phyloP scores from a whole-genome alignment of 1,284 basidiomycete genomes.

The Ustilago loliicola region DNA sequence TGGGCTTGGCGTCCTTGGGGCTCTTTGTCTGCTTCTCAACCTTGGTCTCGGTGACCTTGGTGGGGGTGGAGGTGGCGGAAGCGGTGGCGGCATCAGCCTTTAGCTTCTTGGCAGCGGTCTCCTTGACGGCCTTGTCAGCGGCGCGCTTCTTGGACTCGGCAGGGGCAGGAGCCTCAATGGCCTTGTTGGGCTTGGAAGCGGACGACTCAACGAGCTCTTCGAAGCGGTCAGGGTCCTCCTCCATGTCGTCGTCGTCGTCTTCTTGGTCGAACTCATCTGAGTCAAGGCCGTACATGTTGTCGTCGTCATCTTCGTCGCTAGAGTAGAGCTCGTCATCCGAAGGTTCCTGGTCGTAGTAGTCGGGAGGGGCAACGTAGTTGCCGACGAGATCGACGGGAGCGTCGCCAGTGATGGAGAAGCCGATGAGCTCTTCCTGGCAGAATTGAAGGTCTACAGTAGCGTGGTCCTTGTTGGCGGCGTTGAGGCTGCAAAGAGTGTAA shows the following conservation, averaged over 20 bases:
- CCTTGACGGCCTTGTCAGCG: constrained; percentile 72
- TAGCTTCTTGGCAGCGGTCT: constrained; percentile 76
- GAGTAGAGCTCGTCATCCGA: constrained; percentile 60
- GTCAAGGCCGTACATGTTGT: constrained; percentile 71
- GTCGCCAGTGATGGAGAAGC: constrained; percentile 84
- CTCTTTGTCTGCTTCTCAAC: constrained; percentile 62
- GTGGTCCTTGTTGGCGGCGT: constrained; percentile 79
- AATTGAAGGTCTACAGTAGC: constrained; percentile 76
- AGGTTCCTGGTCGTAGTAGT: constrained; percentile 73
- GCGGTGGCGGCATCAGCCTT: constrained; percentile 72
- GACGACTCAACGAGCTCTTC: constrained; percentile 49
- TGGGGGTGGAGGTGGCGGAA: constrained; percentile 60
- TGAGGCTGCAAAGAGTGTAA: constrained; percentile 73
- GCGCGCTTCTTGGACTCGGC: constrained; percentile 76
- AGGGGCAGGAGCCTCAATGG: constrained; percentile 50
- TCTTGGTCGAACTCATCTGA: constrained; percentile 64
- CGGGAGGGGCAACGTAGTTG: constrained; percentile 81
- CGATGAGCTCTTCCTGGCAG: constrained; percentile 76
- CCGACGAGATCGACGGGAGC: constrained; percentile 89
- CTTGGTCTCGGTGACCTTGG: constrained; percentile 72
- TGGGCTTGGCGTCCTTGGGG: constrained; percentile 47
- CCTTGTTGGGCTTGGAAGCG: constrained; percentile 39
- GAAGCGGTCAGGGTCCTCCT: constrained; percentile 56
- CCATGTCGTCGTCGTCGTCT: constrained; percentile 56
- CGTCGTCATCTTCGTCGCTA: constrained; percentile 73